Evolutionary conservation across 495 filamentous ascomycete genomes (phyloP), one percentile per base, ranked within the genome.

Genomic region (Lasiosphaeris hirsuta): DNA sequence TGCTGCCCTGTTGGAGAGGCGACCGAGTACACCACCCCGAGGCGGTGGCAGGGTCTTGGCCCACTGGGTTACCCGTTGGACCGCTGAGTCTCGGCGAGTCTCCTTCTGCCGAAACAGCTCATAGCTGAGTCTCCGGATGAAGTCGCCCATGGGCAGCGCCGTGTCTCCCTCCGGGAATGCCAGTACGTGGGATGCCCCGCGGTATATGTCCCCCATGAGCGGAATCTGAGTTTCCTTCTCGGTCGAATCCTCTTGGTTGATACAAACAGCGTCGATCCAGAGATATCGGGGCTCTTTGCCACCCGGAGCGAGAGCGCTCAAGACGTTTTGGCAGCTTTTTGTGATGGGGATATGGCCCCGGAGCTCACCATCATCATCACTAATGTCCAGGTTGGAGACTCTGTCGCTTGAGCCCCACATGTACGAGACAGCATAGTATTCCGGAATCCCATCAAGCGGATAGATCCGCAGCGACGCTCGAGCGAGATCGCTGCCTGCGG

Each of bases 271-370:
- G 23, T 30, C 23, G 23, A 30, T 30, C 23, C 23, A 30, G 23
- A 30, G 30, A 50, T 36, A 37, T 50, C 47, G 47, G 47, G 17
- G 19, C 36, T 19, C 47, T 3, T 50, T 50, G 18, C 17, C 47
- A n/a, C 47, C 47, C 47, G 47, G 47, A 33, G 47, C 47, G 10
- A 50, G 47, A 50, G 47, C 36, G 47, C 10, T 13, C 47, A 50
- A 50, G 8, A 50, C 30, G 34, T 50, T 14, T 6, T 37, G 10
- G 19, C 30, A 50, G 17, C 47, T 50, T 35, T n/a, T 50, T 10
- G 30, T 50, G 47, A 50, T 35, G 8, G 30, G 47, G 14, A 50
- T 50, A 37, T 50, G 10, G 23, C 30, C 30, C 10, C 10, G 4
- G 47, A 17, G 30, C 35, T 10, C 9, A 34, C 14, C 47, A 13